A percentile compares a stretch with the other conserved stretches of the same genome.
Conservation (phyloP, 352 stramenopile genomes). For the Phytopythium chamaehyphon region DNA sequence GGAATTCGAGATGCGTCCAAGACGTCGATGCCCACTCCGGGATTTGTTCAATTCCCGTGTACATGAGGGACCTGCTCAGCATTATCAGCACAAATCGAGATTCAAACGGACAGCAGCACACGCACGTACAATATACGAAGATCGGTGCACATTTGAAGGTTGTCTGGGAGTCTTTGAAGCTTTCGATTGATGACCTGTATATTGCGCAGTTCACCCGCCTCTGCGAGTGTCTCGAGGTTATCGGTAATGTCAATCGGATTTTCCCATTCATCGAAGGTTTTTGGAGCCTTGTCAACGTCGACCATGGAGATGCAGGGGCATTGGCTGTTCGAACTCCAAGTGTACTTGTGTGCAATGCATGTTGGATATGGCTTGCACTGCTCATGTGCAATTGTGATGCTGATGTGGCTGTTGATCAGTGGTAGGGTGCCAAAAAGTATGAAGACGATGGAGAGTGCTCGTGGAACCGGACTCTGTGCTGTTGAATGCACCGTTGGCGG, state of each 20-base stretch:
- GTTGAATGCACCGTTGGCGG: background rate
- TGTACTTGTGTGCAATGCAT: conserved; percentile 10
- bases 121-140: conserved; percentile 22
- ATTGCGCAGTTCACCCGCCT: conserved; percentile 14
- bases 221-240: conserved; percentile 12
- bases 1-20: conserved; percentile 9
- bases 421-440: conserved; percentile 4
- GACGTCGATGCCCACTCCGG: conserved; percentile 23
- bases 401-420: conserved; percentile 7
- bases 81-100: too few relatives aligned
- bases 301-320: conserved; percentile 35
- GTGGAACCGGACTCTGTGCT: background rate
- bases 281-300: conserved; percentile 14
- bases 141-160: conserved; percentile 13
- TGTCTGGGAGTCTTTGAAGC: conserved; percentile 15
- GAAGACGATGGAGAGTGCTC: conserved; percentile 1
- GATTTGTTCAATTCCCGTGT: conserved; percentile 28
- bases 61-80: conserved; percentile 26
- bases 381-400: conserved; percentile 9
- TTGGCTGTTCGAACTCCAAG: conserved; percentile 6
- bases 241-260: conserved; percentile 11
- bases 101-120: background rate
- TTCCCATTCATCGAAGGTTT: conserved; percentile 14
- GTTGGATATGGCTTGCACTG: conserved; percentile 7
- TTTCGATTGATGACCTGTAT: conserved; percentile 23